These are phyloP conservation scores for Huntiella moniliformis DNA, from an alignment of 2,329 filamentous ascomycete species.

Conservation along the genomic window DNA sequence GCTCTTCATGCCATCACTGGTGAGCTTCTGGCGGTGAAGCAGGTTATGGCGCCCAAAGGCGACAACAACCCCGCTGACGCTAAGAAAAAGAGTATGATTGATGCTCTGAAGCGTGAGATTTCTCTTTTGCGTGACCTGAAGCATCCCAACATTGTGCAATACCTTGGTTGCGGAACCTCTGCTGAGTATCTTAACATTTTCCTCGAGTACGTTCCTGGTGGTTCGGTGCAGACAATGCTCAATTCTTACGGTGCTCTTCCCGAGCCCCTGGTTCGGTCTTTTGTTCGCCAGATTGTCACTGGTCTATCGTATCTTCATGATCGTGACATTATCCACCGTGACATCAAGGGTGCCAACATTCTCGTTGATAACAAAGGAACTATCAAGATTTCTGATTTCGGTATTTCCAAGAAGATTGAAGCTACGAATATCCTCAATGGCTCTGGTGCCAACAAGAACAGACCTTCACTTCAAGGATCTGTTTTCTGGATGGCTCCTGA, in stretches of 20 bases:
- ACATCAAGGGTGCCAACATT: constrained; percentile 98
- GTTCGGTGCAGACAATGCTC: constrained; percentile 94
- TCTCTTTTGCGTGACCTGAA: constrained; percentile 81
- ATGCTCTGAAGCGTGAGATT: constrained; percentile 92
- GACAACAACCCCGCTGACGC: constrained; percentile 66
- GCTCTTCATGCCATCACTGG: constrained; percentile 90
- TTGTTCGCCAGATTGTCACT: constrained; percentile 85
- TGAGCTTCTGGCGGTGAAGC: constrained; percentile 94
- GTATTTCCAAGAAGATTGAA: constrained; percentile 94
- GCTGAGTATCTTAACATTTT: constrained; percentile 95
- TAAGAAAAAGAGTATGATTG: constrained; percentile 95
- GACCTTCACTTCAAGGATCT: constrained; percentile 76
- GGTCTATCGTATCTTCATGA: constrained; percentile 87
- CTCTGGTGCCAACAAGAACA: constrained; percentile 47
- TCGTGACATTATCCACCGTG: constrained; percentile 90
- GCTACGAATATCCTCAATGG: constrained; percentile 64
- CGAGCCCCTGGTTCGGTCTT: constrained; percentile 86
- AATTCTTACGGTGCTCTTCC: constrained; percentile 93
- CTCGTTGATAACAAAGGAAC: constrained; percentile 97
- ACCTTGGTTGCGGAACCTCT: constrained; percentile 85
- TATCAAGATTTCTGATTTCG: constrained; percentile 98
- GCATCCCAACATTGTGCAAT: constrained; percentile 95
- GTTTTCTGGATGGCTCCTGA: constrained; percentile 99
- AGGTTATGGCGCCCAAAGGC: constrained; percentile 76
- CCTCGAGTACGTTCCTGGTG: constrained; percentile 94